Evolutionary conservation across 371 early-diverging fungal species (phyloP).

Genomic region (Lichtheimia hyalospora): DNA sequence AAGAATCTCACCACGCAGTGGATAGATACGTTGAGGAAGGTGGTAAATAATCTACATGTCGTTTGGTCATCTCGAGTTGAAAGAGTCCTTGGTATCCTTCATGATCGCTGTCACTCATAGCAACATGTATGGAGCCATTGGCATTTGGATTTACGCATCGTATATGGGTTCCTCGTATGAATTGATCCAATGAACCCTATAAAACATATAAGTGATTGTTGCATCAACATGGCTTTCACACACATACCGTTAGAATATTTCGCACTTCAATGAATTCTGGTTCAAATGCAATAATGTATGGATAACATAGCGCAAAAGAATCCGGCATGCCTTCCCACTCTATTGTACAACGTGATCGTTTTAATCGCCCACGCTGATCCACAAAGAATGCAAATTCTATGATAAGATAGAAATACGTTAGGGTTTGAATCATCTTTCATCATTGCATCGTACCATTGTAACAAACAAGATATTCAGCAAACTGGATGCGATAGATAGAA

Average conservation of each 20-base stretch:
- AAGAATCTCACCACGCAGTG: background rate
- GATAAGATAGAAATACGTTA: no score
- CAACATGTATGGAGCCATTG: constrained; percentile 29
- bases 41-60: constrained; percentile 11
- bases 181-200: constrained; percentile 40
- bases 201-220: background rate
- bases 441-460: constrained; percentile 58
- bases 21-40: background rate
- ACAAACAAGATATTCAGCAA: constrained; percentile 83
- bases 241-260: constrained; percentile 75
- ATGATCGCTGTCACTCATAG: constrained; percentile 44
- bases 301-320: constrained; percentile 66
- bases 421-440: background rate
- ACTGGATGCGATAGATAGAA: constrained; percentile 72
- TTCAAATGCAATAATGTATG: constrained; percentile 89
- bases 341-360: constrained; percentile 26
- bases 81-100: constrained; percentile 41
- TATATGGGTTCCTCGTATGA: constrained; percentile 40
- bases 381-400: constrained; percentile 92
- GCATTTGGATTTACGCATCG: constrained; percentile 27
- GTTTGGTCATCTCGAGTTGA: constrained; percentile 24
- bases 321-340: constrained; percentile 59
- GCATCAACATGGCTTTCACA: no score
- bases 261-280: constrained; percentile 86
- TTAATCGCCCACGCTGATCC: constrained; percentile 59